A percentile compares a stretch with the other conserved stretches of the same genome.
Evolutionary conservation across 23 red algal genomes (phyloP).

Genomic region (Pyropia haitanensis): DNA sequence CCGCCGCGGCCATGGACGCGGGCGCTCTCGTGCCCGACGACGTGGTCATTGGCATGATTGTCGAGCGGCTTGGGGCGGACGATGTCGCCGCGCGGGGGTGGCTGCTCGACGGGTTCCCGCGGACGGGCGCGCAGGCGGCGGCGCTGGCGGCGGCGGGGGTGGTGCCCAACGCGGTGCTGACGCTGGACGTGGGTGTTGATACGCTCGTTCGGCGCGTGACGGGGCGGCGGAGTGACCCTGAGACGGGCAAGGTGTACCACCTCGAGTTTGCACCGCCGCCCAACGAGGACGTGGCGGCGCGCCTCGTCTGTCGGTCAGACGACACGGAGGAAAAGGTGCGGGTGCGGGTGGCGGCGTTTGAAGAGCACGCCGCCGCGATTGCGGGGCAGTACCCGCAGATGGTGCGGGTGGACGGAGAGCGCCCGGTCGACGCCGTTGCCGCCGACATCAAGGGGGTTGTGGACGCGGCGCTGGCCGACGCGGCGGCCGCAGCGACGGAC

Average conservation of each 20-base stretch:
- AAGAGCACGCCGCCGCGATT: constrained; percentile 64
- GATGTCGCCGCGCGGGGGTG: constrained; percentile 71
- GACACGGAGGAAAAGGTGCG: constrained; percentile 85
- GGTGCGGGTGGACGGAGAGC: constrained; percentile 70
- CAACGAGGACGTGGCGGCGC: constrained; percentile 28
- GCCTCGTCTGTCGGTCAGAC: constrained; percentile 74
- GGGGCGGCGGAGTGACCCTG: constrained; percentile 79
- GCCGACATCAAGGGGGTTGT: constrained; percentile 43
- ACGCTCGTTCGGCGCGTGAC: constrained; percentile 77
- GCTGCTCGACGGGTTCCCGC: constrained; percentile 94
- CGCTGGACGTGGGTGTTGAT: constrained; percentile 77
- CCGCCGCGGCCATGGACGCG: constrained; percentile 77
- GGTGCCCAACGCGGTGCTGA: constrained; percentile 56
- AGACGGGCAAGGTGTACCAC: constrained; percentile 91
- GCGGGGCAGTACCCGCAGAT: constrained; percentile 50
- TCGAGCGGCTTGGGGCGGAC: constrained; percentile 44
- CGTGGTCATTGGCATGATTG: constrained; percentile 84
- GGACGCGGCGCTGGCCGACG: constrained; percentile 13
- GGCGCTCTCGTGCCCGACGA: constrained; percentile 90
- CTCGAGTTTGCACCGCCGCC: constrained; percentile 74
- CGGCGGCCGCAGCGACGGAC: neutral
- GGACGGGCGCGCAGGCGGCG: constrained; percentile 78
- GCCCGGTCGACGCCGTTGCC: constrained; percentile 60
- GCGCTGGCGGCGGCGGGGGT: constrained; percentile 70
- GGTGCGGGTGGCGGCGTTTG: constrained; percentile 52